These are phyloP conservation scores for Arxiozyma bovina DNA, from an alignment of 1,139 yeast species.

Conservation along the genomic window DNA sequence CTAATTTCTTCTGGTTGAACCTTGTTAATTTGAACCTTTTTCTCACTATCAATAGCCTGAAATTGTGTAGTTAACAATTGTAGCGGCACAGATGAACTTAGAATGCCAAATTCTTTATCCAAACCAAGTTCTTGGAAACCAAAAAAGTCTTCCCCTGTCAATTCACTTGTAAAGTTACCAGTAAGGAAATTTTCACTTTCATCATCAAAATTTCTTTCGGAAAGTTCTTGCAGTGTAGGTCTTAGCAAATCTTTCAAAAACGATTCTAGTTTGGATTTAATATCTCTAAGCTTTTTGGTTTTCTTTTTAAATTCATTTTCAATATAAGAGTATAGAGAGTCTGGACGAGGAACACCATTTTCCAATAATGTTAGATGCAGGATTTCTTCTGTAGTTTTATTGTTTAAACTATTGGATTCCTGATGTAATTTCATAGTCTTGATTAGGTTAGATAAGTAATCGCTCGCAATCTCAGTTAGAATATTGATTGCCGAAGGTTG, in stretches of 20 bases:
- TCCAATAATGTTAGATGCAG: constrained; percentile 61
- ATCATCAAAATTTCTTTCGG: constrained; percentile 74
- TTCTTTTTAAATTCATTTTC: constrained; percentile 68
- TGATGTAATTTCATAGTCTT: constrained; percentile 60
- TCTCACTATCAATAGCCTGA: constrained; percentile 48
- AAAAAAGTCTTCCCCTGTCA: constrained; percentile 87
- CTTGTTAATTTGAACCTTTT: constrained; percentile 40
- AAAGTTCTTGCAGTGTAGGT: constrained; percentile 69
- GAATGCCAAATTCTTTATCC: constrained; percentile 84
- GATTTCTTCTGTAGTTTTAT: constrained; percentile 39
- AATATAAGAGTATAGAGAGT: constrained; percentile 63
- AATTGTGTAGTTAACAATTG: constrained; percentile 67
- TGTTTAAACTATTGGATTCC: constrained; percentile 51
- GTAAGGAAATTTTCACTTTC: constrained; percentile 89
- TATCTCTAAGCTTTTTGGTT: constrained; percentile 57
- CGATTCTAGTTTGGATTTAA: constrained; percentile 56
- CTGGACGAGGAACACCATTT: constrained; percentile 79
- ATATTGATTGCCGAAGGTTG: constrained; percentile 72
- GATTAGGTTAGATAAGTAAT: constrained; percentile 65
- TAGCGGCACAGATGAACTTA: constrained; percentile 80
- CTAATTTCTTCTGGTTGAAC: constrained; percentile 57
- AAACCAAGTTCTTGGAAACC: constrained; percentile 92
- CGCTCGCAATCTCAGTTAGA: constrained; percentile 76
- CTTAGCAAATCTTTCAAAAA: constrained; percentile 74
- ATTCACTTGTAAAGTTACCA: constrained; percentile 86